Evolutionary conservation across 306 rosid genomes (phyloP).

Genomic region (Fagus sylvatica): DNA sequence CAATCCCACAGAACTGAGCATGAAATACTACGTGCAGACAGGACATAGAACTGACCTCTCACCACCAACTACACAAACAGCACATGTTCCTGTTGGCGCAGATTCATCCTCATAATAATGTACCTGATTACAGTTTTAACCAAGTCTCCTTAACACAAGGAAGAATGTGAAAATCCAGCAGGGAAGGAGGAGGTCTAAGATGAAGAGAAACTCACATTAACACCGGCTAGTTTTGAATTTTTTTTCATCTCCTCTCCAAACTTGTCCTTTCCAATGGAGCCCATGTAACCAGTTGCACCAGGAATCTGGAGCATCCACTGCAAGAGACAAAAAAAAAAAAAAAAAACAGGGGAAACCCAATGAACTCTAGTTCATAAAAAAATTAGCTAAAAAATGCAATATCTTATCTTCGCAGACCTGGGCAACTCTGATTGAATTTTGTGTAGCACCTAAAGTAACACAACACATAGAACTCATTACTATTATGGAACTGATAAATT

Average conservation of each 20-base stretch:
- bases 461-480: background rate
- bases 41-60: constrained; percentile 57
- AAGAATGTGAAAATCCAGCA: background rate
- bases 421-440: constrained; percentile 87
- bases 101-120: constrained; percentile 81
- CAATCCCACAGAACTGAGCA: background rate
- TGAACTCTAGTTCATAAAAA: background rate
- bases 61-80: constrained; percentile 90
- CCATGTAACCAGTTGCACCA: constrained; percentile 87
- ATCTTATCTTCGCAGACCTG: constrained; percentile 50
- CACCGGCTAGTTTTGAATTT: constrained; percentile 66
- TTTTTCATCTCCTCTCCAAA: constrained; percentile 90
- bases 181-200: constrained; percentile 14
- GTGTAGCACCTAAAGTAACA: constrained; percentile 75
- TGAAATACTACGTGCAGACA: background rate
- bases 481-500: background rate
- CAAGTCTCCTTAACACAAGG: background rate
- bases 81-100: constrained; percentile 96
- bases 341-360: background rate
- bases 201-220: constrained; percentile 56
- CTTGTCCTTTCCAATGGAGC: constrained; percentile 93
- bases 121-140: constrained; percentile 47
- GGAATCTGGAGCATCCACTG: constrained; percentile 94
- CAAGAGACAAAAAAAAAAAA: constrained; percentile 16
- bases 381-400: background rate